Percentiles rank a stretch among this genome's conserved stretches.
phyloP scores from a whole-genome alignment of 176 grass and related monocot species.

The Carex pumila region DNA sequence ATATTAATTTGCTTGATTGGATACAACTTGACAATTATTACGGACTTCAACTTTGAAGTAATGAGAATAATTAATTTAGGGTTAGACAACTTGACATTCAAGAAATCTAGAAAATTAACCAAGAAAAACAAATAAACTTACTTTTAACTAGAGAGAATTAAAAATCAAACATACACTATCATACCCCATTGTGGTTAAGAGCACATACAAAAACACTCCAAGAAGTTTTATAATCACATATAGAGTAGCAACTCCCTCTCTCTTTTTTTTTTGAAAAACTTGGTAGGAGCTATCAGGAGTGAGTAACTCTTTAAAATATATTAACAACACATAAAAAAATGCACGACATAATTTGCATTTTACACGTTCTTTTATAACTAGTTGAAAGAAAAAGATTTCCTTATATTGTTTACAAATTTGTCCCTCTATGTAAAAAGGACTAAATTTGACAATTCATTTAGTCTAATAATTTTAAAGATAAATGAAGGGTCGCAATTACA shows the following conservation, averaged over 20 bases:
- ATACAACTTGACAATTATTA: neutral
- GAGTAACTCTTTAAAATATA: too few relatives aligned
- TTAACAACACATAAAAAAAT: too few relatives aligned
- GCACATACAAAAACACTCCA: neutral
- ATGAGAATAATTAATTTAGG: neutral
- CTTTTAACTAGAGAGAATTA: neutral
- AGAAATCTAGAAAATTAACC: neutral
- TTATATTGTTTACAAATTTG: neutral
- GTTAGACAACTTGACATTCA: neutral
- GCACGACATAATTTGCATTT: neutral
- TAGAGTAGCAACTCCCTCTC: too few relatives aligned
- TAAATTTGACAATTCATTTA: neutral
- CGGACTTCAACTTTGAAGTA: neutral
- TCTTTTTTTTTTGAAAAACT: too few relatives aligned
- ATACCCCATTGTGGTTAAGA: neutral
- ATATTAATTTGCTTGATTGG: neutral
- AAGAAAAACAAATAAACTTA: neutral
- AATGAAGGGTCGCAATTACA: neutral
- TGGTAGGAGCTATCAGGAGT: too few relatives aligned
- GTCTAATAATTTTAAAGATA: neutral
- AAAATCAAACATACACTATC: neutral
- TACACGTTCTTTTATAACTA: neutral
- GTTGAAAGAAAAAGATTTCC: neutral
- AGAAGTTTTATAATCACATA: too few relatives aligned
- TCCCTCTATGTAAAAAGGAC: neutral